These are phyloP conservation scores for Pyricularia sp. DNA, from an alignment of 2,329 filamentous ascomycete genomes.

Conservation along the genomic window DNA sequence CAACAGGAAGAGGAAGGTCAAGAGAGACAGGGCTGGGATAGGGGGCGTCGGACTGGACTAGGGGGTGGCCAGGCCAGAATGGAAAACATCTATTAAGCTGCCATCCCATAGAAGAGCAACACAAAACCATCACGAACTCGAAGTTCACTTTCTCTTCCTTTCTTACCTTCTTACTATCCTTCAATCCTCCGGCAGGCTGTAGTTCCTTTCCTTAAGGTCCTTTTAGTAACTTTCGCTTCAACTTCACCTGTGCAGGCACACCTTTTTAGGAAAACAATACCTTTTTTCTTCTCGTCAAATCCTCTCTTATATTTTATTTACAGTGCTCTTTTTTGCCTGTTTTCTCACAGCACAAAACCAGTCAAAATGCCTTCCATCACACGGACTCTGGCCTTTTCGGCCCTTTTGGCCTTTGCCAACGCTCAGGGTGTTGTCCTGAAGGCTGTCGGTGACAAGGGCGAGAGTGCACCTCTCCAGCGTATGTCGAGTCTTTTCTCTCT, in stretches of 20 bases:
- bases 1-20: neutral
- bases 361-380: neutral
- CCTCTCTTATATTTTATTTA: neutral
- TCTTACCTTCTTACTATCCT: neutral
- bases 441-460: constrained; percentile 7
- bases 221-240: neutral
- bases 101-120: neutral
- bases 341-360: too few species aligned
- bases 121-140: neutral
- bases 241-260: neutral
- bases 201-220: neutral
- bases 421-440: constrained; percentile 8
- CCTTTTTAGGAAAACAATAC: neutral
- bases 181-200: neutral
- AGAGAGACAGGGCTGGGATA: neutral
- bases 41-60: neutral
- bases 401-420: constrained; percentile 6
- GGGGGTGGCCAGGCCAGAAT: neutral
- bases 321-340: neutral
- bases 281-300: neutral
- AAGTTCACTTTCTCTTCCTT: neutral
- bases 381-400: constrained; percentile 5
- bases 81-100: neutral
- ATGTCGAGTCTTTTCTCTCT: neutral
- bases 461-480: constrained; percentile 4